Conservation (phyloP, 2,329 filamentous ascomycete genomes). For the Chaetomium olivaceum region DNA sequence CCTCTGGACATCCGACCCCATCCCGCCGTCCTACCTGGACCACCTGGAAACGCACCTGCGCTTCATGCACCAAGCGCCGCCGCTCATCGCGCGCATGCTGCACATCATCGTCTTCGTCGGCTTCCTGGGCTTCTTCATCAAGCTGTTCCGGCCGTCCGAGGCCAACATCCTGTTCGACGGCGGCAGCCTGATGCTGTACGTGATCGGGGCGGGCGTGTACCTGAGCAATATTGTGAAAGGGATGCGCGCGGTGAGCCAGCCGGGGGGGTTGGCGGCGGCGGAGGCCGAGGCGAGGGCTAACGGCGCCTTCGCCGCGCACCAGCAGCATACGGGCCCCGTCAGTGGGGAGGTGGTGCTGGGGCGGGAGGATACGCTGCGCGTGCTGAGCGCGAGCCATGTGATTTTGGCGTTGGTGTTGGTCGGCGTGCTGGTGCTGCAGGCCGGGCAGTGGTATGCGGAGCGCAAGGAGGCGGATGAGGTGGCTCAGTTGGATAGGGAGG, state of each 20-base stretch:
- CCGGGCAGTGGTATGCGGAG: slow-evolving; percentile 98
- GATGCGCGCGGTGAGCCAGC: slow-evolving; percentile 70
- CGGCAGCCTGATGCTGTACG: slow-evolving; percentile 76
- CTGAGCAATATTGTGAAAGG: slow-evolving; percentile 96
- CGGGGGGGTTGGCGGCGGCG: slow-evolving; percentile 16
- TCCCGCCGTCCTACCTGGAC: slow-evolving; percentile 70
- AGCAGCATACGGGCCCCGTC: slow-evolving; percentile 44
- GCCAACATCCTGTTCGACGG: slow-evolving; percentile 95
- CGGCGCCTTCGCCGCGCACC: slow-evolving; percentile 37
- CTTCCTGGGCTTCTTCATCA: slow-evolving; percentile 84
- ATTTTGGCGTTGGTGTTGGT: slow-evolving; percentile 91
- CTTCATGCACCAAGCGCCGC: slow-evolving; percentile 88
- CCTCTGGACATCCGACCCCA: slow-evolving; percentile 71
- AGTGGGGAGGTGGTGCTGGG: slow-evolving; percentile 70
- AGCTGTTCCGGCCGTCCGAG: slow-evolving; percentile 91
- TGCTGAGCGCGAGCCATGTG: slow-evolving; percentile 91
- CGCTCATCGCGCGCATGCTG: slow-evolving; percentile 88
- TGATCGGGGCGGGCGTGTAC: slow-evolving; percentile 89
- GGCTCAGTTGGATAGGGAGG: slow-evolving; percentile 52
- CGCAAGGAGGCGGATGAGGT: slow-evolving; percentile 83
- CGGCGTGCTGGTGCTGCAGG: slow-evolving; percentile 88
- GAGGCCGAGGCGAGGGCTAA: background rate
- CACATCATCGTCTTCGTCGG: slow-evolving; percentile 90
- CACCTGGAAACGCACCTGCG: slow-evolving; percentile 87
- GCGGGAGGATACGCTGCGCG: slow-evolving; percentile 85